phyloP scores from a whole-genome alignment of 2,329 filamentous ascomycete species.

The Diaporthe ilicicola region DNA sequence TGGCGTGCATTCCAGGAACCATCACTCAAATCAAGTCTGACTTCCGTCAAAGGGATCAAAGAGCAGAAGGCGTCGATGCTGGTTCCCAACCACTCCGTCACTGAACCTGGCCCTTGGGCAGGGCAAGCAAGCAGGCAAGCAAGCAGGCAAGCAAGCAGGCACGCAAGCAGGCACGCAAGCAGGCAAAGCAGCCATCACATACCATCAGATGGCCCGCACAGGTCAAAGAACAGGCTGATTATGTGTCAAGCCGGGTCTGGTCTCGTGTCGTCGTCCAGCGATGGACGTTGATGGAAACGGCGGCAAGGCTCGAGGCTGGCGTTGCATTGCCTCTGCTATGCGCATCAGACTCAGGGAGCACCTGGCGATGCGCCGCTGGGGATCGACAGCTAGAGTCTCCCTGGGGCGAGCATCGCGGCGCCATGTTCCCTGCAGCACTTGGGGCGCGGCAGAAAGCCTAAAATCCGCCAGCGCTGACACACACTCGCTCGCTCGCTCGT shows the following conservation, averaged over 20 bases:
- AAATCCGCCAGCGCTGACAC: background rate
- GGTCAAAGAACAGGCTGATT: conserved; percentile 5
- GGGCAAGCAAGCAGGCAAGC: background rate
- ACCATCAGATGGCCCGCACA: conserved; percentile 8
- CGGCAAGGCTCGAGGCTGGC: background rate
- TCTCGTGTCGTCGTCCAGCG: background rate
- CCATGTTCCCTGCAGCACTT: conserved; percentile 15
- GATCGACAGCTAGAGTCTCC: conserved; percentile 11
- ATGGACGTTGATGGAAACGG: background rate
- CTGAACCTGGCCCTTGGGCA: background rate
- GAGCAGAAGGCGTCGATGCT: background rate
- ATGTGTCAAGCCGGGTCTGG: conserved; percentile 8
- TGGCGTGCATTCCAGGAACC: conserved; percentile 11
- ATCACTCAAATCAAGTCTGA: background rate
- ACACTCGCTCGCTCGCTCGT: background rate
- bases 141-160: background rate
- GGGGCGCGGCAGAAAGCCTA: background rate
- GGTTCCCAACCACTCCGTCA: background rate
- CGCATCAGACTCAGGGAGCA: background rate
- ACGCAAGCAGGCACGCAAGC: background rate
- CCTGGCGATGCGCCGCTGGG: background rate
- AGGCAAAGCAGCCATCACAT: background rate
- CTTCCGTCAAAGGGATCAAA: background rate
- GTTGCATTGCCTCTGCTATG: background rate
- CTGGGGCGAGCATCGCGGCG: conserved; percentile 7